These are phyloP conservation scores for Penicillium brevicompactum DNA, from an alignment of 2,329 filamentous ascomycete genomes.

Conservation along the genomic window DNA sequence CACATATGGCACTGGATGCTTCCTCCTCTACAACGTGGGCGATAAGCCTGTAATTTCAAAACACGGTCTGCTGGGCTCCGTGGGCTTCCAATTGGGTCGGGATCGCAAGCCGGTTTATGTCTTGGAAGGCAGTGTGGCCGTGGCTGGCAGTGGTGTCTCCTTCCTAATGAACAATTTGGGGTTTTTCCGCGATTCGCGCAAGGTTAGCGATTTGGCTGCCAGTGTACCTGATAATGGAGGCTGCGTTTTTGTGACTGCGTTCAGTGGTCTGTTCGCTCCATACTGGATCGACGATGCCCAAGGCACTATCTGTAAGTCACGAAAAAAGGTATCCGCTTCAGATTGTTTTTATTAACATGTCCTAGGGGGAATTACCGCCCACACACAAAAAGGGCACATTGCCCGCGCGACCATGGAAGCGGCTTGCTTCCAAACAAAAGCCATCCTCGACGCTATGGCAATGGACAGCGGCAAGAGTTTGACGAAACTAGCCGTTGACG, in stretches of 20 bases:
- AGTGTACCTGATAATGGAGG: constrained; percentile 76
- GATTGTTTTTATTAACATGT: too few relatives aligned
- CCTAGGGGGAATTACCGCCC: constrained; percentile 76
- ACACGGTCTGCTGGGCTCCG: constrained; percentile 80
- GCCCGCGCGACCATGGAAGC: constrained; percentile 87
- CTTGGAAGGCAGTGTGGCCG: constrained; percentile 80
- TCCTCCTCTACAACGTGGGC: constrained; percentile 86
- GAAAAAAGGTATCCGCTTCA: too few relatives aligned
- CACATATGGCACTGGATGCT: constrained; percentile 88
- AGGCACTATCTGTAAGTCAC: constrained; percentile 72
- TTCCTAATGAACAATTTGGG: constrained; percentile 69
- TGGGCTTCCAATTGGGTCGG: constrained; percentile 81
- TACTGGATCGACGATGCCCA: constrained; percentile 95
- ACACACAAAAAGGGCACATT: constrained; percentile 83
- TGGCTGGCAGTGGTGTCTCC: constrained; percentile 78
- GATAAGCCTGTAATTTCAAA: constrained; percentile 81
- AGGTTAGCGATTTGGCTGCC: constrained; percentile 66
- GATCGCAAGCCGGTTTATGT: constrained; percentile 72
- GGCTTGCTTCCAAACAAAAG: constrained; percentile 89
- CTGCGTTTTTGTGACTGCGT: constrained; percentile 84
- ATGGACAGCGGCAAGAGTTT: constrained; percentile 78
- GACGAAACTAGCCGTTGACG: constrained; percentile 77
- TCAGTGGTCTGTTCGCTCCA: constrained; percentile 86
- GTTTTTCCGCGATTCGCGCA: constrained; percentile 62
- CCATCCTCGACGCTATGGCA: constrained; percentile 89